Percentiles rank a stretch among this genome's conserved stretches.
Evolutionary conservation across 2,329 filamentous ascomycete species (phyloP).

Genomic region (Leptosphaerulina australis): DNA sequence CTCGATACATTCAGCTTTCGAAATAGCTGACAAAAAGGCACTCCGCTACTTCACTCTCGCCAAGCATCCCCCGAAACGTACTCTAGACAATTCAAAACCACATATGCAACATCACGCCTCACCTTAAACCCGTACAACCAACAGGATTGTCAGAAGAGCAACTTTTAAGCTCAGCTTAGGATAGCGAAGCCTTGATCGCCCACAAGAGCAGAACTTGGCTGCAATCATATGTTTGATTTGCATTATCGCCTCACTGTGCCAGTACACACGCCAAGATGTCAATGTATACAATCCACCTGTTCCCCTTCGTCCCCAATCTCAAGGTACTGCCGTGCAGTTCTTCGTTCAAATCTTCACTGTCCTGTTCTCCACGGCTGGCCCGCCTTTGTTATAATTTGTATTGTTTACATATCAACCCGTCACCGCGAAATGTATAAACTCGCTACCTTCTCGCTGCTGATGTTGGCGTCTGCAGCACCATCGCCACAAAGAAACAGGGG

Average conservation of each 20-base stretch:
- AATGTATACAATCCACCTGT: constrained; percentile 5
- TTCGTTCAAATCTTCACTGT: constrained; percentile 5
- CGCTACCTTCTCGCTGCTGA: constrained; percentile 25
- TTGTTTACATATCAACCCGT: background rate
- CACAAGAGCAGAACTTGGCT: constrained; percentile 13
- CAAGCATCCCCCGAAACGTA: constrained; percentile 37
- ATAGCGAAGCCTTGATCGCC: constrained; percentile 21
- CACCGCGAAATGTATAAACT: constrained; percentile 27
- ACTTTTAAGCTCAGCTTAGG: constrained; percentile 26
- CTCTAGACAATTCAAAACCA: constrained; percentile 31
- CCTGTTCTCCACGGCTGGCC: constrained; percentile 33
- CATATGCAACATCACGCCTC: constrained; percentile 29
- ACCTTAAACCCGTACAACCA: constrained; percentile 32
- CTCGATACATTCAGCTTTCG: no score
- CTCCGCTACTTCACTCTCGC: constrained; percentile 5
- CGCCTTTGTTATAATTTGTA: constrained; percentile 17
- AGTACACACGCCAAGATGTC: background rate
- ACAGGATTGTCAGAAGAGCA: no score
- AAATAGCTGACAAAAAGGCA: background rate
- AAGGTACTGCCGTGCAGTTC: constrained; percentile 13
- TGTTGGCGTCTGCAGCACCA: constrained; percentile 26
- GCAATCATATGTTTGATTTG: constrained; percentile 16
- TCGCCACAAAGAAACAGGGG: constrained; percentile 34
- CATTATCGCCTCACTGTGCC: constrained; percentile 1
- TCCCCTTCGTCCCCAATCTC: constrained; percentile 4